Base-by-base conservation (phyloP, 495 filamentous ascomycete genomes). In the Aspergillus sclerotioniger region DNA sequence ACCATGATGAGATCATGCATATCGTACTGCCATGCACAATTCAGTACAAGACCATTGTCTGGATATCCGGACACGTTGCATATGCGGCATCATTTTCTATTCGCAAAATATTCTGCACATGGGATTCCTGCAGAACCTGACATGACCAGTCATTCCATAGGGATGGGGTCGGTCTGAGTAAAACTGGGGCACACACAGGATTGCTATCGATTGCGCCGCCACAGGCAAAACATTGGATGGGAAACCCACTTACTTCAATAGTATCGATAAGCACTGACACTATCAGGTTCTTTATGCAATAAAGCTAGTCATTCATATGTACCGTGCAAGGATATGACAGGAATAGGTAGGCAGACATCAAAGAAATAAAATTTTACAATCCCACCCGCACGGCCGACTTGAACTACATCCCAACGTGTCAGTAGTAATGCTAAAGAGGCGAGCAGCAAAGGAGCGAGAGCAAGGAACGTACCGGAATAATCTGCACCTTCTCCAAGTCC, bases 401-500 rank as follows among this genome's bases (percentile, higher is more conserved):
- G 51, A 71, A 77, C 74, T 77, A 64, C 15, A 62, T n/a, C 31
- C 45, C 37, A 15, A 25, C 25, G 25, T 31, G 8, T 62, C 41
- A 58, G 55, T 53, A 39, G 25, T 2, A 25, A 5, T 25, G 25
- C 25, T 25, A 25, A 32, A 17, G 10, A n/a, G 39, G 21, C 0
- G 10, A 50, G 12, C 20, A 48, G 8, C 56, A 51, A 29, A 16
- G 28, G 6, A 43, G 32, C 33, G 49, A 15, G n/a, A 46, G 31
- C 39, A n/a, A 16, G 19, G 7, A 51, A 70, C 72, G 60, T 67
- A 80, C 78, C 59, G 77, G 77, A 66, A 76, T 69, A 54, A 81
- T 71, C 63, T 79, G 71, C 39, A 89, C 87, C 67, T 90, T 92
- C 16, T 87, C 82, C 59, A 86, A 75, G 80, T 96, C 90, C 92